Base-by-base conservation (phyloP, 305 asterid species). In the Plantago rigida region DNA sequence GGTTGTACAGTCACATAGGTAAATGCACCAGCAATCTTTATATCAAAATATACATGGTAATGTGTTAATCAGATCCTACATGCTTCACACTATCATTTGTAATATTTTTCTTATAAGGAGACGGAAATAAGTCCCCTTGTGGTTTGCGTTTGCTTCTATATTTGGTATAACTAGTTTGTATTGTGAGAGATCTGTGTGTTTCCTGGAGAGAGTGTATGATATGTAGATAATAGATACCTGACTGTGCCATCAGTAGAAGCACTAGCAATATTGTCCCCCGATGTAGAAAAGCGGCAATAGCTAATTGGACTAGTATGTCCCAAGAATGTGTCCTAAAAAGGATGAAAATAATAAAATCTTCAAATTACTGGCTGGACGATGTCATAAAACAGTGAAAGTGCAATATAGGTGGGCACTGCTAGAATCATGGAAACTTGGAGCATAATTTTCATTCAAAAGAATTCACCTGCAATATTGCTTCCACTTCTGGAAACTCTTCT, bases 251-350 rank as follows among this genome's bases (percentile, higher is more conserved):
- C 98, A 60, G 74, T 62, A 75, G 98, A 92, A 71, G 98, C 92
- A 80, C 96, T 92, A 24, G 98, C 98, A 69, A 92, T 89, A 69
- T 88, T 92, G 77, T 92, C 89, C 31, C 98, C 98, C 53, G 96
- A 81, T 65, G 95, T 81, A 74, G 98, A 92, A 78, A 92, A 92
- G 67, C 94, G 94, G 78, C 94, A 82, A 56, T 90, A 70, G 69
- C 82, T 88, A 76, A 92, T 92, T 60, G 98, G 95, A 82, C 90
- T 86, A 74, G 98, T 88, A 77, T 92, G 98, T 69, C 96, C 98
- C 71, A 92, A 71, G 79, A 88, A 92, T 72, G 96, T 81, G 71
- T 92, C 96, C 98, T 92, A 62, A 73, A 65, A 69, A 65, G 61
- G 68, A 71, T 47, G 51, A 69, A 47, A 48, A 45, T 34, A 60